Evolutionary conservation across 2,329 filamentous ascomycete genomes (phyloP), one percentile per base, ranked within the genome.

Genomic region (Aureobasidium sp.): DNA sequence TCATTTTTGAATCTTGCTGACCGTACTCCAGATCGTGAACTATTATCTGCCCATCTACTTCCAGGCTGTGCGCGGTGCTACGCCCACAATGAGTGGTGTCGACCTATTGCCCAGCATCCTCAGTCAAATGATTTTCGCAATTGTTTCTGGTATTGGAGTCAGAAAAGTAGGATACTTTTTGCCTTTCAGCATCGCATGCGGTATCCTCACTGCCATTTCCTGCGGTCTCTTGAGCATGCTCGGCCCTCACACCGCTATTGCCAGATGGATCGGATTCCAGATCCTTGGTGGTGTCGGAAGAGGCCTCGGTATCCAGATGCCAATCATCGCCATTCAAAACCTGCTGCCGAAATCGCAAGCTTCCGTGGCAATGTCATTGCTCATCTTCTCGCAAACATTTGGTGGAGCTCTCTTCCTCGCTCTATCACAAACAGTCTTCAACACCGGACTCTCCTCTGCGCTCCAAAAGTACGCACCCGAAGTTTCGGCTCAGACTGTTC

Each of bases 211-310:
- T 47, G 63, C 66, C 29, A 63, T 70, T 27, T 69, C 67, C 25
- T 62, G 50, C 25, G 69, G 69, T 13, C 48, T 72, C 16, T 41
- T 70, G n/a, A 64, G 62, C 44, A 70, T 62, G 73, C 70, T 81
- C 5, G 70, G 75, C 7, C 66, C 75, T 9, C 64, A 73, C 54
- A 76, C 77, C 5, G 65, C 72, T 3, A 72, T 73, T 1, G 77
- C 70, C 13, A 72, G 73, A 44, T 83, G 80, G 80, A 79, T 83
- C 45, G 81, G 80, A 6, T 83, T 80, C 66, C 80, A 83, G 69
- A 73, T 83, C 13, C 62, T 83, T 2, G 67, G 72, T 3, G 82
- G 81, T 2, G 64, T 80, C 1, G 80, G 79, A 5, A 76, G 74
- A 63, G 81, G 81, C 5, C 66, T 75, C 3, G 74, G 69, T 16